A percentile compares a stretch with the other conserved stretches of the same genome.
Evolutionary conservation across 2,329 filamentous ascomycete species (phyloP).

Genomic region (Talaromyces sp.): DNA sequence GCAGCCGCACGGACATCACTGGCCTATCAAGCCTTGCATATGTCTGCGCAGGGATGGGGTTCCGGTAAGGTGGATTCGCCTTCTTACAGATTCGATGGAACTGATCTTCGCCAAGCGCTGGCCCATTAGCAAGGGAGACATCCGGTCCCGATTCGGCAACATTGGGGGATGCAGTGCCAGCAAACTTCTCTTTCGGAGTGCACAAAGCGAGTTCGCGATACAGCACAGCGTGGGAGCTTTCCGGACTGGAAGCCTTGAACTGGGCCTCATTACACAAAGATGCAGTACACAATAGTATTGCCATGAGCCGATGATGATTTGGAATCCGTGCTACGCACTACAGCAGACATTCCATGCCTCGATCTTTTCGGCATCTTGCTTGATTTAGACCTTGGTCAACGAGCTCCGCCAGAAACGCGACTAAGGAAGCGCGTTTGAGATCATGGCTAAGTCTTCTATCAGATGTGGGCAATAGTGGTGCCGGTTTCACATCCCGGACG

Average conservation of each 20-base stretch:
- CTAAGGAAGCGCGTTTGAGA: neutral
- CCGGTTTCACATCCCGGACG: neutral
- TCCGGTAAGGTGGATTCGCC: constrained; percentile 27
- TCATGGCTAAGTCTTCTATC: neutral
- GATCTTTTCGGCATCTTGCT: constrained; percentile 8
- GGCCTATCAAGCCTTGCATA: constrained; percentile 41
- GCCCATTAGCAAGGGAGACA: constrained; percentile 25
- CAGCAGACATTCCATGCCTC: constrained; percentile 9
- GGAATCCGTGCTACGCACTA: constrained; percentile 3
- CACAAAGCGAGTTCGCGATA: constrained; percentile 7
- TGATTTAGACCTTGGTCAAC: constrained; percentile 2
- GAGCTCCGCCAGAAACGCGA: neutral
- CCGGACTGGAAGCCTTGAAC: neutral
- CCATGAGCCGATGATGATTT: constrained; percentile 4
- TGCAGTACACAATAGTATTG: constrained; percentile 2
- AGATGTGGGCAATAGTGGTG: neutral
- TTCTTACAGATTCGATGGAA: constrained; percentile 15
- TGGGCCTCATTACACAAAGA: constrained; percentile 8
- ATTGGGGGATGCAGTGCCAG: constrained; percentile 13
- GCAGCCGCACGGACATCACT: constrained; percentile 32
- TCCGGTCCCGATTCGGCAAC: constrained; percentile 13
- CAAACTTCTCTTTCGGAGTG: constrained; percentile 9
- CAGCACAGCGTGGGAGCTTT: neutral
- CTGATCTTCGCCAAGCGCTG: constrained; percentile 15
- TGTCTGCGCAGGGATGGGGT: constrained; percentile 35